Evolutionary conservation across 2,329 filamentous ascomycete species (phyloP).

Genomic region (Fusarium duplospermum): DNA sequence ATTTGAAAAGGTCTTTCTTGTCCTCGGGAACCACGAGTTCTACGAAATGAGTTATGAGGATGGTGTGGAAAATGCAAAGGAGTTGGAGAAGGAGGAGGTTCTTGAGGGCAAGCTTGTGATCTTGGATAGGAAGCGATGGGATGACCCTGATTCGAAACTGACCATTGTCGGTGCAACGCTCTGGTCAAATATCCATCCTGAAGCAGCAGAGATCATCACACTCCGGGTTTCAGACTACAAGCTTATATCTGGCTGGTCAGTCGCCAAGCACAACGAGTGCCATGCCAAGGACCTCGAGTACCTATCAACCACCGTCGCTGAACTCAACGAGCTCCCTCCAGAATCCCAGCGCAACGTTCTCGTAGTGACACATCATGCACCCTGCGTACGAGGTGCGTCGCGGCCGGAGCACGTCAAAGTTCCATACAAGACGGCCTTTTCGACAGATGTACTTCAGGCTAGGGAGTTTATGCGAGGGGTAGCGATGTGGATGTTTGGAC

Average conservation of each 20-base stretch:
- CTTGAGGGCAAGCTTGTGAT: slow-evolving; percentile 55
- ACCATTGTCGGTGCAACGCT: slow-evolving; percentile 69
- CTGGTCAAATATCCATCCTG: slow-evolving; percentile 62
- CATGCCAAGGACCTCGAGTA: slow-evolving; percentile 63
- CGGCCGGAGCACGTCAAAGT: slow-evolving; percentile 60
- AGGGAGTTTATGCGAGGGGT: slow-evolving; percentile 49
- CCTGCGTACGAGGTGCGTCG: slow-evolving; percentile 60
- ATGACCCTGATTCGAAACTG: slow-evolving; percentile 55
- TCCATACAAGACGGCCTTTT: slow-evolving; percentile 63
- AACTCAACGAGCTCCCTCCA: slow-evolving; percentile 27
- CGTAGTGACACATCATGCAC: slow-evolving; percentile 69
- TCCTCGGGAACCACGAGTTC: slow-evolving; percentile 68
- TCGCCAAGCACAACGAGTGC: slow-evolving; percentile 59
- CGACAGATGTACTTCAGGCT: slow-evolving; percentile 57
- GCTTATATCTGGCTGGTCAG: slow-evolving; percentile 63
- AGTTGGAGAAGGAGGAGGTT: slow-evolving; percentile 52
- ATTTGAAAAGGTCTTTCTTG: slow-evolving; percentile 59
- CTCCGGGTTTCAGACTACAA: slow-evolving; percentile 64
- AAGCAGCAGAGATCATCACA: slow-evolving; percentile 53
- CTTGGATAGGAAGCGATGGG: slow-evolving; percentile 55
- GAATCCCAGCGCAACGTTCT: slow-evolving; percentile 50
- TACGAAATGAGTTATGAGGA: slow-evolving; percentile 56
- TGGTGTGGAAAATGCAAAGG: slow-evolving; percentile 51
- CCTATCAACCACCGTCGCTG: slow-evolving; percentile 56
- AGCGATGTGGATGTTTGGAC: slow-evolving; percentile 59